Evolutionary conservation across 2,329 filamentous ascomycete species (phyloP).

Genomic region (Xylariaceae sp.): DNA sequence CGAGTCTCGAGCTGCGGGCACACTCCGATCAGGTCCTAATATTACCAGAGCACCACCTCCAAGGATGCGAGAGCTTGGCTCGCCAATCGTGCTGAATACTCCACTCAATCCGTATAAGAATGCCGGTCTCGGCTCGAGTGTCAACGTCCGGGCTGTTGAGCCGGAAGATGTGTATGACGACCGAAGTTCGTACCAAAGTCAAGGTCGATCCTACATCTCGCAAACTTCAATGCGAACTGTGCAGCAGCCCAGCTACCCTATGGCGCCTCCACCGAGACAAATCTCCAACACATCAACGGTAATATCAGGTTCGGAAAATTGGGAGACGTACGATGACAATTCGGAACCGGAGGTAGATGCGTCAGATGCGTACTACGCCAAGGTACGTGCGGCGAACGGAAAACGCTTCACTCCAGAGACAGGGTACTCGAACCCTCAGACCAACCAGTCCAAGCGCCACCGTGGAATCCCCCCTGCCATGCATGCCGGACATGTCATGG

Average conservation of each 20-base stretch:
- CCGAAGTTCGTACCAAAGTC: conserved; percentile 37
- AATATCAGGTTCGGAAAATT: conserved; percentile 86
- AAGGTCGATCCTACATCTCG: conserved; percentile 29
- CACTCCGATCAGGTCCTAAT: conserved; percentile 51
- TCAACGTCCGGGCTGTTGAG: conserved; percentile 55
- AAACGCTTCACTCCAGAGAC: conserved; percentile 59
- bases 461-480: conserved; percentile 48
- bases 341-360: conserved; percentile 73
- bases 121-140: conserved; percentile 45
- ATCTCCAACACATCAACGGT: conserved; percentile 73
- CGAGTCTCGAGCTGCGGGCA: conserved; percentile 39
- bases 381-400: conserved; percentile 63
- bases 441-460: conserved; percentile 47
- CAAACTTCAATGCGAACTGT: conserved; percentile 39
- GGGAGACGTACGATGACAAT: conserved; percentile 91
- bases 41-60: conserved; percentile 69
- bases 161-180: conserved; percentile 89
- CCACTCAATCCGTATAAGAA: conserved; percentile 45
- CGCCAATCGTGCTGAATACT: conserved; percentile 47
- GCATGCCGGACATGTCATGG: conserved; percentile 43
- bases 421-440: conserved; percentile 33
- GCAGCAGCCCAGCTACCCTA: conserved; percentile 33
- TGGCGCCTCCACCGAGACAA: conserved; percentile 52
- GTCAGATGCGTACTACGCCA: conserved; percentile 76
- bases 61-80: conserved; percentile 79